phyloP scores from a whole-genome alignment of 306 rosid genomes.

The Trifolium subterraneum region DNA sequence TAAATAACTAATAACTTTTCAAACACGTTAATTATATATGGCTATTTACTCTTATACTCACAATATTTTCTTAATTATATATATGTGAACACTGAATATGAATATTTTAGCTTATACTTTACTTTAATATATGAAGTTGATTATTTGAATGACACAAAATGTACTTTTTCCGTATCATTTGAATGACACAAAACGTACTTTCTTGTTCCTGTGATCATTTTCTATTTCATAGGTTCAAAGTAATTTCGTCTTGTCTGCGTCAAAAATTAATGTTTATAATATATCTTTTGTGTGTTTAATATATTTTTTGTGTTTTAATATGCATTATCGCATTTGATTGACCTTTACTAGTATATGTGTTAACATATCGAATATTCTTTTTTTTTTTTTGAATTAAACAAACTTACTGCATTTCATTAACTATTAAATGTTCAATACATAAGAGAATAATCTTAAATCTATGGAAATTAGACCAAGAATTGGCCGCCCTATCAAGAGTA shows the following conservation, averaged over 20 bases:
- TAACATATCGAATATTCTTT: background rate
- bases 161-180: constrained; percentile 29
- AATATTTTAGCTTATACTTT: background rate
- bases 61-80: background rate
- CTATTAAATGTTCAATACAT: too few species aligned
- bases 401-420: too few species aligned
- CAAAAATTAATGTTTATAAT: background rate
- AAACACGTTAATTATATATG: constrained; percentile 42
- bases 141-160: constrained; percentile 32
- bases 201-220: background rate
- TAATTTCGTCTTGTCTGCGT: constrained; percentile 42
- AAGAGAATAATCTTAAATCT: too few species aligned
- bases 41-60: background rate
- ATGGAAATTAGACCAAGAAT: too few species aligned
- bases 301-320: background rate
- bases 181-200: constrained; percentile 7
- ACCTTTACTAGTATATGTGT: too few species aligned
- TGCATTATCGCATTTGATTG: background rate
- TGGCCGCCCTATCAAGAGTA: too few species aligned
- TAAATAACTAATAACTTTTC: constrained; percentile 24
- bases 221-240: constrained; percentile 33
- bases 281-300: too few species aligned
- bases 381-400: too few species aligned
- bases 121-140: constrained; percentile 15
- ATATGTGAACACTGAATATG: constrained; percentile 32